A percentile compares a stretch with the other conserved stretches of the same genome.
phyloP scores from a whole-genome alignment of 345 rosid species.

The Murraya paniculata region DNA sequence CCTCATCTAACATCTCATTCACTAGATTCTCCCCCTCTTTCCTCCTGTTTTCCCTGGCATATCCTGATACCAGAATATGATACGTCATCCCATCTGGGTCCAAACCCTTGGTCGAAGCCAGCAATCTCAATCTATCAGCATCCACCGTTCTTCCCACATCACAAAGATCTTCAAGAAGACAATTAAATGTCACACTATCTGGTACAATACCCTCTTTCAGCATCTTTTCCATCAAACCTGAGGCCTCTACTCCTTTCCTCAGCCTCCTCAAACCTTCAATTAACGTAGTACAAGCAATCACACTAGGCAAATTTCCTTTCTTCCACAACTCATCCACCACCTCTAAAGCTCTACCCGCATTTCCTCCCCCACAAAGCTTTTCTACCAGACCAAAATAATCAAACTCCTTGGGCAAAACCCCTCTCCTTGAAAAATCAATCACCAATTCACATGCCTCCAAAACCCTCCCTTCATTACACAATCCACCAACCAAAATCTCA shows the following conservation, averaged over 20 bases:
- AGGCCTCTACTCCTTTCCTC: conserved; percentile 48
- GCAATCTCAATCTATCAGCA: conserved; percentile 61
- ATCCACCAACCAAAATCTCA: conserved; percentile 79
- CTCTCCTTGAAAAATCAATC: conserved; percentile 54
- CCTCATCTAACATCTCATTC: conserved; percentile 84
- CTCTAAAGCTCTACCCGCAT: conserved; percentile 49
- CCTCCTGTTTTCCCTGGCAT: conserved; percentile 45
- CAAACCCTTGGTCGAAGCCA: conserved; percentile 64
- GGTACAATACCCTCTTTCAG: conserved; percentile 52
- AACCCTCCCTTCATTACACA: conserved; percentile 48
- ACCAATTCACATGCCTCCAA: conserved; percentile 55
- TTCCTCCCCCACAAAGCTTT: conserved; percentile 47
- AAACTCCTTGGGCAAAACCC: conserved; percentile 55
- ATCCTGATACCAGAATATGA: conserved; percentile 61
- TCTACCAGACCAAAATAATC: conserved; percentile 61
- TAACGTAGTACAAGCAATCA: conserved; percentile 70
- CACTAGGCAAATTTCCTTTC: conserved; percentile 54
- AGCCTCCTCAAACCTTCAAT: conserved; percentile 73
- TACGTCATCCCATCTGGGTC: conserved; percentile 53
- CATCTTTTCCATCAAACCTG: conserved; percentile 63
- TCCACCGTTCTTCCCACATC: conserved; percentile 42
- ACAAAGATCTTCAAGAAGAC: conserved; percentile 73
- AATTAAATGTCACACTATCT: conserved; percentile 73
- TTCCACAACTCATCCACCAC: conserved; percentile 60
- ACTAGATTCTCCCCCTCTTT: conserved; percentile 65